These are phyloP conservation scores for Macrophomina pseudophaseolina DNA, from an alignment of 2,329 filamentous ascomycete genomes.

Conservation along the genomic window DNA sequence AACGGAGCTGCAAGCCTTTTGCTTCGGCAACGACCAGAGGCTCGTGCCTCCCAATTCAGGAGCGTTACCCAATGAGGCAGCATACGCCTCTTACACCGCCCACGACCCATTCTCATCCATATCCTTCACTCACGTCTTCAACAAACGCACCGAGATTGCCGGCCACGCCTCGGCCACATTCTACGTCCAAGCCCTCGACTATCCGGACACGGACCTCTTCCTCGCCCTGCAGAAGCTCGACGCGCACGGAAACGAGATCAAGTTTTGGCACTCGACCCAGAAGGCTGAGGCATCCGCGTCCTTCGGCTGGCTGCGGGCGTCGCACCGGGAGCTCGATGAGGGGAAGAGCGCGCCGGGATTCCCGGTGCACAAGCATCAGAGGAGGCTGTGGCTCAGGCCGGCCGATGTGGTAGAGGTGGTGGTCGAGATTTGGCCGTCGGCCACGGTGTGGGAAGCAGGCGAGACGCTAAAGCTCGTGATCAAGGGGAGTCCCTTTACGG, in stretches of 20 bases:
- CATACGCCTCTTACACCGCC: background rate
- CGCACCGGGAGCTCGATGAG: conserved; percentile 45
- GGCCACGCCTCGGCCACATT: background rate
- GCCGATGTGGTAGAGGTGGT: conserved; percentile 53
- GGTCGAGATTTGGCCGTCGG: conserved; percentile 56
- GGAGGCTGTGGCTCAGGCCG: conserved; percentile 47
- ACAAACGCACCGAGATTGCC: background rate
- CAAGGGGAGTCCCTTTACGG: background rate
- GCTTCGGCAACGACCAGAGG: too few species aligned
- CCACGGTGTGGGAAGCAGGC: conserved; percentile 52
- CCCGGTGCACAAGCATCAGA: conserved; percentile 32
- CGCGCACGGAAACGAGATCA: background rate
- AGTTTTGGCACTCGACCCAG: background rate
- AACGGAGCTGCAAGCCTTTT: too few species aligned
- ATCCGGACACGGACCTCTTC: background rate
- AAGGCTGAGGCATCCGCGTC: background rate
- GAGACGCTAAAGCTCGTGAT: conserved; percentile 32
- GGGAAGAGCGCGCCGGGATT: conserved; percentile 4
- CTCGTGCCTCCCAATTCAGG: too few species aligned
- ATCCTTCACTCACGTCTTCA: background rate
- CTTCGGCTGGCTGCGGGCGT: conserved; percentile 52
- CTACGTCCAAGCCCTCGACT: background rate
- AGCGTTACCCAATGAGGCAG: background rate
- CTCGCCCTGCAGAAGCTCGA: background rate
- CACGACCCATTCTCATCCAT: background rate